Evolutionary conservation across 2,329 filamentous ascomycete genomes (phyloP).

Genomic region (Raffaelea arxii): DNA sequence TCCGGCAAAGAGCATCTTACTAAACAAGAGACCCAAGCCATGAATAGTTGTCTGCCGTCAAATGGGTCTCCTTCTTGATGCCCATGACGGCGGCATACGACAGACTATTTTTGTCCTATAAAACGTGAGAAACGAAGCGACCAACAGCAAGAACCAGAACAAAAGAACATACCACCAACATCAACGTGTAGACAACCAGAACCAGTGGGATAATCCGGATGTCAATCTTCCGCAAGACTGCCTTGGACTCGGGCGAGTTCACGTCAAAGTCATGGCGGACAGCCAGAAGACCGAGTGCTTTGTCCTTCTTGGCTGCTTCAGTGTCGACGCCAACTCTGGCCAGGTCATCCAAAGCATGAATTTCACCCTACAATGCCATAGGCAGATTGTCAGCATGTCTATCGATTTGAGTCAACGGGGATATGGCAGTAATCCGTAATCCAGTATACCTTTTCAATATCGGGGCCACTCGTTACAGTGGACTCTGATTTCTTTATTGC

Average conservation of each 20-base stretch:
- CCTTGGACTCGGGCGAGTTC: neutral
- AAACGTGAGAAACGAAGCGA: neutral
- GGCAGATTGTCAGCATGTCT: neutral
- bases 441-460: neutral
- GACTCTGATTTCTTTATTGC: neutral
- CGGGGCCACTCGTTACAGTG: neutral
- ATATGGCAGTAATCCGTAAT: too few relatives aligned
- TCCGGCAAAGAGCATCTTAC: neutral
- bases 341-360: neutral
- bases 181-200: slow-evolving; percentile 1
- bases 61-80: slow-evolving; percentile 45
- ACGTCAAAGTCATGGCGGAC: neutral
- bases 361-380: neutral
- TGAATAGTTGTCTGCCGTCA: slow-evolving; percentile 46
- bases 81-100: slow-evolving; percentile 57
- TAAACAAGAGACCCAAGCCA: slow-evolving; percentile 40
- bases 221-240: neutral
- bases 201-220: neutral
- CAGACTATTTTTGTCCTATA: slow-evolving; percentile 38
- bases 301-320: neutral
- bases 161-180: neutral
- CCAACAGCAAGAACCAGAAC: neutral
- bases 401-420: too few relatives aligned
- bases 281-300: neutral
- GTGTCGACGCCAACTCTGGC: slow-evolving; percentile 1